Evolutionary conservation across 2,329 filamentous ascomycete genomes (phyloP), one percentile per base, ranked within the genome.

Genomic region (Metarhizium guizhouense): DNA sequence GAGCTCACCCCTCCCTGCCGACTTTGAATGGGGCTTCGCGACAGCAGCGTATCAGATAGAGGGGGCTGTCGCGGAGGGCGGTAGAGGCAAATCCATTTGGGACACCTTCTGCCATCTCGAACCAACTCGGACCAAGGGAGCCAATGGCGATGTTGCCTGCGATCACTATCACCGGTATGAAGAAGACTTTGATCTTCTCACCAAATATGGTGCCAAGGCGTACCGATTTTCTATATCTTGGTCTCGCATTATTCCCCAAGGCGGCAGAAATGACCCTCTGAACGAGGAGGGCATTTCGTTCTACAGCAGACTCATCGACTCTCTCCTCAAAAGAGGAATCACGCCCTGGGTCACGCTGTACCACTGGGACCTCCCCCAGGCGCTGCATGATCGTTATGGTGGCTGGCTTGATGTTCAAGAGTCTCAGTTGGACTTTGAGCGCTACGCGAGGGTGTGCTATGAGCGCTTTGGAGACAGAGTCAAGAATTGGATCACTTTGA

Each of bases 201-300:
- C 80, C 61, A 67, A 74, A 50, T 79, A 79, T 49, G 80, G 82
- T 49, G 80, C 81, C 7, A 76, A 78, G 59, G 78, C 78, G 4
- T 87, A 86, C 64, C 79, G 83, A 20, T 86, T 87, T 65, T 86
- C 83, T 4, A 70, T 87, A 40, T 82, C 82, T 7, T 56, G 84
- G 84, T 80, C 83, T 6, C 81, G 84, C 47, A 77, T 87, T 54
- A 84, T 87, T 54, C 84, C 84, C 1, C 73, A 84, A 0, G 83
- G 84, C 11, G 83, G 83, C 11, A 75, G 83, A 43, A 72, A 83
- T 49, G 83, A 86, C 60, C 78, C 82, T 1, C 62, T 86, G 62
- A 87, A 86, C 64, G 74, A 84, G 61, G 75, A 78, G 51, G 84
- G 83, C 1, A 63, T 87, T 11, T 71, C 76, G 32, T 81, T 82